Evolutionary conservation across 2,329 filamentous ascomycete species (phyloP).

Genomic region (Metarhizium album): DNA sequence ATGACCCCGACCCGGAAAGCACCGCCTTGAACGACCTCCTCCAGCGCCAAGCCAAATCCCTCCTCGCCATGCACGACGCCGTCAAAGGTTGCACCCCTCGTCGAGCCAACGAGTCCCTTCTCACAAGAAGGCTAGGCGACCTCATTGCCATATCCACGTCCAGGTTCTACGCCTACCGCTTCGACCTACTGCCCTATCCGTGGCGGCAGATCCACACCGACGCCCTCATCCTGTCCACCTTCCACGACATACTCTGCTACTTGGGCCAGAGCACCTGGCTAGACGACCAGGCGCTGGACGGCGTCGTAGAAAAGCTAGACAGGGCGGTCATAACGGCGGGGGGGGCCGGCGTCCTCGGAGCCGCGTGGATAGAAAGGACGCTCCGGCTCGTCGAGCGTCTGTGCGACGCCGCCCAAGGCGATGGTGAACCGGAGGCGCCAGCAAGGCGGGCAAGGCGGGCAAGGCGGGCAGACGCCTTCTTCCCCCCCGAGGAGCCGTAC

Average conservation of each 20-base stretch:
- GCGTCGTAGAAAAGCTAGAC: slow-evolving; percentile 58
- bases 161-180: slow-evolving; percentile 61
- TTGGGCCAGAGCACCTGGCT: slow-evolving; percentile 3
- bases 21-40: slow-evolving; percentile 18
- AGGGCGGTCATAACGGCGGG: slow-evolving; percentile 67
- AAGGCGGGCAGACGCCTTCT: slow-evolving; percentile 7
- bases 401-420: slow-evolving; percentile 9
- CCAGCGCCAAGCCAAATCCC: slow-evolving; percentile 15
- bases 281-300: slow-evolving; percentile 29
- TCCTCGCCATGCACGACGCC: slow-evolving; percentile 15
- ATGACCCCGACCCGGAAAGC: slow-evolving; percentile 2
- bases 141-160: slow-evolving; percentile 48
- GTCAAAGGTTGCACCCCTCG: neutral
- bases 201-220: slow-evolving; percentile 68
- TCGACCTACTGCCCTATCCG: slow-evolving; percentile 50
- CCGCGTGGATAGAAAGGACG: slow-evolving; percentile 38
- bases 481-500: slow-evolving; percentile 19
- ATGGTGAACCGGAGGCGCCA: too few relatives aligned
- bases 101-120: slow-evolving; percentile 14
- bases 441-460: slow-evolving; percentile 16
- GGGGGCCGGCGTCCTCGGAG: slow-evolving; percentile 43
- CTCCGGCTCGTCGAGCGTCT: slow-evolving; percentile 31
- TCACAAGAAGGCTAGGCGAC: slow-evolving; percentile 39
- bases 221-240: slow-evolving; percentile 53
- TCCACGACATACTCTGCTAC: slow-evolving; percentile 19